phyloP scores from a whole-genome alignment of 179 eudicot species.

The Silene coronaria region DNA sequence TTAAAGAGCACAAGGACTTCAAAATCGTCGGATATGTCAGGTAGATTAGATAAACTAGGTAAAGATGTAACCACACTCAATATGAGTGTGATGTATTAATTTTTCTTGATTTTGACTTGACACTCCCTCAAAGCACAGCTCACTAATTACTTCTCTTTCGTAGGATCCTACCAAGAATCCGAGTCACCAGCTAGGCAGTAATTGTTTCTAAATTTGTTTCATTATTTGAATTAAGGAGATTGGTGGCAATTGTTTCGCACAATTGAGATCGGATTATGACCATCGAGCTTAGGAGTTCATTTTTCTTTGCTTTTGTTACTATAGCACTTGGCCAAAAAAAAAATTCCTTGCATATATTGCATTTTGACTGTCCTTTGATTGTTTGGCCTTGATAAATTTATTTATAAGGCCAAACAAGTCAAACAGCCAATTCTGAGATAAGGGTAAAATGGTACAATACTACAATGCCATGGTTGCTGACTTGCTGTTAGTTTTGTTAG shows the following conservation, averaged over 20 bases:
- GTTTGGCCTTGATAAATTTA: not conserved
- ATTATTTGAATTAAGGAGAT: not conserved
- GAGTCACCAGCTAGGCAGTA: slow-evolving; percentile 7
- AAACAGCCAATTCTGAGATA: not conserved
- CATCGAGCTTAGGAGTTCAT: no score
- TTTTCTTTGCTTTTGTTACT: not conserved
- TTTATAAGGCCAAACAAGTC: not conserved
- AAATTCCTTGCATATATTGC: no score
- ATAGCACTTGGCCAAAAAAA: not conserved
- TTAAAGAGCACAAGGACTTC: not conserved
- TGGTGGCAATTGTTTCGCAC: not conserved
- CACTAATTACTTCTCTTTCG: not conserved
- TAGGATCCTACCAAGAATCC: slow-evolving; percentile 15
- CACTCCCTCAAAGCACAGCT: not conserved
- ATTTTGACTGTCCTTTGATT: no score
- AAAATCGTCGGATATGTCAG: not conserved
- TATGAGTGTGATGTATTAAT: not conserved
- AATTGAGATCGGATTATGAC: not conserved
- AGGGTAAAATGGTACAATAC: not conserved
- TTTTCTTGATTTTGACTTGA: not conserved
- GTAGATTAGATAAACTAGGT: not conserved
- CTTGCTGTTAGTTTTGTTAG: slow-evolving; percentile 22
- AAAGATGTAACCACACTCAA: not conserved
- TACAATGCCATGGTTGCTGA: slow-evolving; percentile 6
- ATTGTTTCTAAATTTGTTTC: not conserved